Conservation (phyloP, 495 filamentous ascomycete genomes). For the Tirmania nivea region DNA sequence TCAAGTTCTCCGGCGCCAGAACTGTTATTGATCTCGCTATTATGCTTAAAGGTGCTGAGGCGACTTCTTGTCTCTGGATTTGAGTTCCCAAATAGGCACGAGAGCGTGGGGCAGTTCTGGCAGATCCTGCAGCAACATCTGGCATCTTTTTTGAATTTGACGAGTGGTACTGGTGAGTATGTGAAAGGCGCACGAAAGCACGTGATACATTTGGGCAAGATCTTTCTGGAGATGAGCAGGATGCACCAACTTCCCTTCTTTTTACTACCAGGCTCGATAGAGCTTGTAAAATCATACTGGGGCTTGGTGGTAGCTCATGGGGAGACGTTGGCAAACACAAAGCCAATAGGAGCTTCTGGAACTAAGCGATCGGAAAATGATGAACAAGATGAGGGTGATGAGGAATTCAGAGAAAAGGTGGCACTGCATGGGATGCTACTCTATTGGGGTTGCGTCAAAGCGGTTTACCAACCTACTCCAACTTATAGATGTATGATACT, state of each 20-base stretch:
- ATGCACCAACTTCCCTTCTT: conserved; percentile 60
- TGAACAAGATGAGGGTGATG: conserved; percentile 25
- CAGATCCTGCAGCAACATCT: conserved; percentile 16
- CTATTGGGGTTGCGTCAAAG: conserved; percentile 60
- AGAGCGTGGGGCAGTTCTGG: conserved; percentile 60
- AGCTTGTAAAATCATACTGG: conserved; percentile 66
- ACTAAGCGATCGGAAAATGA: conserved; percentile 26
- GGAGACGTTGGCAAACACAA: conserved; percentile 38
- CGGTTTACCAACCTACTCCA: conserved; percentile 57
- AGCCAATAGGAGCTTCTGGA: conserved; percentile 25
- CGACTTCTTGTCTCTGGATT: conserved; percentile 64
- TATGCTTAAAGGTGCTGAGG: conserved; percentile 56
- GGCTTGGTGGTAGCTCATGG: conserved; percentile 51
- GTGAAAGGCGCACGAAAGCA: conserved; percentile 52
- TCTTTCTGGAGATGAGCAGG: conserved; percentile 66
- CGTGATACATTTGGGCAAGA: conserved; percentile 67
- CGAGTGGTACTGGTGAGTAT: conserved; percentile 16
- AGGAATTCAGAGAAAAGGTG: conserved; percentile 47
- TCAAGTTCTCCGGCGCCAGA: conserved; percentile 22
- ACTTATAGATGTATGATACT: conserved; percentile 42
- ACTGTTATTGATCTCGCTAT: conserved; percentile 37
- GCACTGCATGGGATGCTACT: conserved; percentile 62
- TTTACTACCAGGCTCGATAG: conserved; percentile 51
- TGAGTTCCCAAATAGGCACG: conserved; percentile 56
- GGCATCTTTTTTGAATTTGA: conserved; percentile 11